A percentile compares a stretch with the other conserved stretches of the same genome.
These are phyloP conservation scores for Canna indica DNA, from an alignment of 176 grass and related monocot species.

Conservation along the genomic window DNA sequence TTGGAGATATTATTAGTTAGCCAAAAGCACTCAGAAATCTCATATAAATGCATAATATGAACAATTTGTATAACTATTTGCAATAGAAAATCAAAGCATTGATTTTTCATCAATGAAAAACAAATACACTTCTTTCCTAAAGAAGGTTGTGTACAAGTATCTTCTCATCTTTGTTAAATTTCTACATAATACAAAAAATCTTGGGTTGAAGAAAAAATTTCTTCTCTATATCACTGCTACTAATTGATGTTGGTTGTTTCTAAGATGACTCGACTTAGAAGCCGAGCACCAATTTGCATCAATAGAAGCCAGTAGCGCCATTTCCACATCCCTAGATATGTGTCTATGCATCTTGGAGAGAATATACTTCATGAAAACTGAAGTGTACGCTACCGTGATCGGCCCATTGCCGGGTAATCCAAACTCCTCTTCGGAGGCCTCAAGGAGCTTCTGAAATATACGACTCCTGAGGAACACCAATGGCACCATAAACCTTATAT, in stretches of 20 bases:
- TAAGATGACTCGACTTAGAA: background rate
- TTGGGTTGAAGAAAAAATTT: no score
- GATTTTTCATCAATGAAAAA: no score
- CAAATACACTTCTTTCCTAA: no score
- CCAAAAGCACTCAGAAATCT: no score
- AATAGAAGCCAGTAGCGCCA: background rate
- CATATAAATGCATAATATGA: no score
- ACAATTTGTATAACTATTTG: no score
- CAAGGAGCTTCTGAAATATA: conserved; percentile 3
- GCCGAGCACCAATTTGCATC: background rate
- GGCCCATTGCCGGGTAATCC: background rate
- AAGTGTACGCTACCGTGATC: background rate
- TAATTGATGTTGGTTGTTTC: background rate
- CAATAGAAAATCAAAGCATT: no score
- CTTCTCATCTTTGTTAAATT: no score
- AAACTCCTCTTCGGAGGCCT: background rate
- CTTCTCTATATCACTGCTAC: background rate
- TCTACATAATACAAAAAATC: no score
- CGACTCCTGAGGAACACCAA: background rate
- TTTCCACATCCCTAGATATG: conserved; percentile 1
- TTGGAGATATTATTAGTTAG: no score
- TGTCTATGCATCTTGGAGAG: background rate
- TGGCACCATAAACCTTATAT: conserved; percentile 1
- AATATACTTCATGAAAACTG: background rate
- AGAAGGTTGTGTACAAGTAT: no score